Percentiles rank a stretch among this genome's conserved stretches.
These are phyloP conservation scores for Clitopilus passeckerianus DNA, from an alignment of 768 basidiomycete species.

Conservation along the genomic window DNA sequence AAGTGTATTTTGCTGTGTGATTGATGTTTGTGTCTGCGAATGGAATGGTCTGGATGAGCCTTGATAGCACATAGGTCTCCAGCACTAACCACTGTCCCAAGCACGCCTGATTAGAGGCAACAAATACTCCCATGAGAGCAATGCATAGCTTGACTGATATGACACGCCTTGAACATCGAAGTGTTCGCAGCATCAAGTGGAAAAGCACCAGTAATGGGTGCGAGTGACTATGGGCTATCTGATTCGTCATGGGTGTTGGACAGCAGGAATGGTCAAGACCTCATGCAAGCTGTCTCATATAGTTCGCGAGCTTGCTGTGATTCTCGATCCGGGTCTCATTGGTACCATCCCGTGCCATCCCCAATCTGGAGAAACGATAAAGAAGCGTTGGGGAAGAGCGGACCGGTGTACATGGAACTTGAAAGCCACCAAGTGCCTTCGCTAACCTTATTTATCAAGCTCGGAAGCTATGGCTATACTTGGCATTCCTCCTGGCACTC, in stretches of 20 bases:
- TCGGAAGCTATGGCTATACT: conserved; percentile 1
- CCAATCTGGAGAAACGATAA: neutral
- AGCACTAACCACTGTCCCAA: neutral
- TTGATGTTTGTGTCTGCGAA: no score
- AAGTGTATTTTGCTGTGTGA: no score
- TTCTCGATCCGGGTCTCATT: neutral
- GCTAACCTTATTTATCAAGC: neutral
- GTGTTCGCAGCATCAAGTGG: neutral
- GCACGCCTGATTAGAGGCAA: neutral
- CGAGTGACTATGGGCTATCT: neutral
- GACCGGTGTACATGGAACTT: neutral
- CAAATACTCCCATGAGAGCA: neutral
- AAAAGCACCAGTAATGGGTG: neutral
- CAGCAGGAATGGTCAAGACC: neutral
- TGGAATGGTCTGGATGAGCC: no score
- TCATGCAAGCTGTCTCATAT: neutral
- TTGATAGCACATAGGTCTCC: neutral
- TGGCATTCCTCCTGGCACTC: neutral
- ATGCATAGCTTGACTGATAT: neutral
- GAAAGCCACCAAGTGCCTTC: neutral
- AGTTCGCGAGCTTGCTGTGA: neutral
- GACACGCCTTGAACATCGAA: neutral
- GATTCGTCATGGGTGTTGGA: neutral
- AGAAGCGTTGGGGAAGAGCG: neutral
- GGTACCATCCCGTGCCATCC: neutral